Conservation (phyloP, 2,329 filamentous ascomycete genomes). For the Cladosporium sp. region DNA sequence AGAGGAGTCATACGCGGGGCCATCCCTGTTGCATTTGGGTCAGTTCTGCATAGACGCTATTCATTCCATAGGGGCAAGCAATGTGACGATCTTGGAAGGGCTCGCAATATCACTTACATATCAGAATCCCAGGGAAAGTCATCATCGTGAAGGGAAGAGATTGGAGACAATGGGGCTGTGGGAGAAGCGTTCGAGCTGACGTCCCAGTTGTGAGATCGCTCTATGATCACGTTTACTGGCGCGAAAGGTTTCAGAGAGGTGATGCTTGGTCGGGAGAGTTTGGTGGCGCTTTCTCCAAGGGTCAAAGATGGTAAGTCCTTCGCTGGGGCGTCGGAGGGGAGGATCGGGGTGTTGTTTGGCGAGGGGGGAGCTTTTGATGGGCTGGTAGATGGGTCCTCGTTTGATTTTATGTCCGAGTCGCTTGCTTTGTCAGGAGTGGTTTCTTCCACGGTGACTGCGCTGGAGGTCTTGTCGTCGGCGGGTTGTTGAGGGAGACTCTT, state of each 20-base stretch:
- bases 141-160: constrained; percentile 21
- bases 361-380: not conserved
- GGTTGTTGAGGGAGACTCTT: too few relatives aligned
- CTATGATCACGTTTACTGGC: not conserved
- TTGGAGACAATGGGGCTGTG: constrained; percentile 10
- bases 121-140: constrained; percentile 32
- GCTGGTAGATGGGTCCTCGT: not conserved
- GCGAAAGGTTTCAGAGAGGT: not conserved
- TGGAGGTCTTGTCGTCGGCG: too few relatives aligned
- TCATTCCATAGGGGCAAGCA: too few relatives aligned
- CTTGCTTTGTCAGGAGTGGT: too few relatives aligned
- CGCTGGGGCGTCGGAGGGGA: constrained; percentile 1
- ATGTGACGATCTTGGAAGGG: too few relatives aligned
- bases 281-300: not conserved
- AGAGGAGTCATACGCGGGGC: constrained; percentile 17
- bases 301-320: not conserved
- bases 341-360: not conserved
- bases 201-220: too few relatives aligned
- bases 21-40: too few relatives aligned
- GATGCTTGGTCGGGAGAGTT: too few relatives aligned
- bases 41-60: too few relatives aligned
- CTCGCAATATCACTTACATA: constrained; percentile 22
- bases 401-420: too few relatives aligned
- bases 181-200: too few relatives aligned
- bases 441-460: too few relatives aligned